Conservation (phyloP, 306 rosid genomes). For the Pyrus bretschneideri region DNA sequence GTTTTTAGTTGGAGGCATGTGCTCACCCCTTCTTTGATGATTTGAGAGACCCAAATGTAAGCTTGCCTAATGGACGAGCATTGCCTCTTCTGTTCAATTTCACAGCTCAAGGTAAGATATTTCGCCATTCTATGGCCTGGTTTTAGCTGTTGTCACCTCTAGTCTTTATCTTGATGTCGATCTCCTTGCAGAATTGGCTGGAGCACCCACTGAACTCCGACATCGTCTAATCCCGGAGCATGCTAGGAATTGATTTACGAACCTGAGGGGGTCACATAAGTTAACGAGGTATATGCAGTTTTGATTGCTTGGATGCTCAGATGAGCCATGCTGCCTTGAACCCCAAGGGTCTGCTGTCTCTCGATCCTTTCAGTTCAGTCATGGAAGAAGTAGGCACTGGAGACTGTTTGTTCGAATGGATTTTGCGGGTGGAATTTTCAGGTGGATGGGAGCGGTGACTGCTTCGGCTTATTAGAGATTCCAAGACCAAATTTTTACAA, state of each 20-base stretch:
- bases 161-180: constrained; percentile 15
- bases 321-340: constrained; percentile 34
- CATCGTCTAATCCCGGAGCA: constrained; percentile 87
- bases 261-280: not conserved
- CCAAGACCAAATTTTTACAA: constrained; percentile 17
- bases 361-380: constrained; percentile 12
- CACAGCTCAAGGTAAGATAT: constrained; percentile 65
- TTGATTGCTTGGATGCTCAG: constrained; percentile 41
- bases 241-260: constrained; percentile 29
- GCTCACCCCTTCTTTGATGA: constrained; percentile 82
- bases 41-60: constrained; percentile 58
- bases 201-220: constrained; percentile 66
- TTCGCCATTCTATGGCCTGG: not conserved
- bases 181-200: constrained; percentile 64
- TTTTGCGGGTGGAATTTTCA: constrained; percentile 13
- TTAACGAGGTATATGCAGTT: constrained; percentile 28
- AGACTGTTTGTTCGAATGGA: constrained; percentile 6
- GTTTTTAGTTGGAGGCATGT: constrained; percentile 78
- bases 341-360: constrained; percentile 18
- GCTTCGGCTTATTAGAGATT: constrained; percentile 25
- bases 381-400: constrained; percentile 12
- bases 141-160: not conserved
- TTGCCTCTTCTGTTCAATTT: constrained; percentile 75
- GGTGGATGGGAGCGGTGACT: constrained; percentile 35
- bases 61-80: constrained; percentile 65